Conservation (phyloP, 1,284 basidiomycete species). For the Cutaneotrichosporon sp. region DNA sequence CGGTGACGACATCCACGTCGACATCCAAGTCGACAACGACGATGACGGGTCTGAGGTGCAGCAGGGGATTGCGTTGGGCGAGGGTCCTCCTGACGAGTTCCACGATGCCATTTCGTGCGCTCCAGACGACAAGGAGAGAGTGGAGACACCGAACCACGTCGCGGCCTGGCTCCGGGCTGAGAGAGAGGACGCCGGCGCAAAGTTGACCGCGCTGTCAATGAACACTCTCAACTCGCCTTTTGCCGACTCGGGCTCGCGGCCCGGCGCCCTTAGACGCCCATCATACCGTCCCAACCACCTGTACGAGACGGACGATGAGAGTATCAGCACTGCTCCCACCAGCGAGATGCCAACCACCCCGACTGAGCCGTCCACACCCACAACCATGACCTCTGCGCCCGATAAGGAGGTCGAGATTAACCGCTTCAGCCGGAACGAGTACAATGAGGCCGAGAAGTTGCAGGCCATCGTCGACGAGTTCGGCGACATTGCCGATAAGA, state of each 20-base stretch:
- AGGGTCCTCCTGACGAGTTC: not conserved
- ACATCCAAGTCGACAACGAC: not conserved
- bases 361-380: not conserved
- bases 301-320: slow-evolving; percentile 1
- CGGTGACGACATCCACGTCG: not conserved
- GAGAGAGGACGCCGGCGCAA: slow-evolving; percentile 10
- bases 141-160: slow-evolving; percentile 23
- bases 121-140: slow-evolving; percentile 23
- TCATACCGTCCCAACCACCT: not conserved
- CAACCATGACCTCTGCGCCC: not conserved
- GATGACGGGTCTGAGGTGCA: not conserved
- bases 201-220: slow-evolving; percentile 32
- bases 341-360: not conserved
- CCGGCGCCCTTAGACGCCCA: not conserved
- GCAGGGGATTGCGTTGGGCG: not conserved
- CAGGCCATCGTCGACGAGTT: slow-evolving; percentile 50
- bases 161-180: not conserved
- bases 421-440: slow-evolving; percentile 22
- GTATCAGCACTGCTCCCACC: not conserved
- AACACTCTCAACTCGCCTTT: slow-evolving; percentile 29
- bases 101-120: not conserved
- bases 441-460: slow-evolving; percentile 46
- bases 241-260: not conserved
- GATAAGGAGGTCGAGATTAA: not conserved
- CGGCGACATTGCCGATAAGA: slow-evolving; percentile 48